Evolutionary conservation across 139 green algal species (phyloP), one percentile per base, ranked within the genome.

Genomic region (Chlorella sorokiniana): DNA sequence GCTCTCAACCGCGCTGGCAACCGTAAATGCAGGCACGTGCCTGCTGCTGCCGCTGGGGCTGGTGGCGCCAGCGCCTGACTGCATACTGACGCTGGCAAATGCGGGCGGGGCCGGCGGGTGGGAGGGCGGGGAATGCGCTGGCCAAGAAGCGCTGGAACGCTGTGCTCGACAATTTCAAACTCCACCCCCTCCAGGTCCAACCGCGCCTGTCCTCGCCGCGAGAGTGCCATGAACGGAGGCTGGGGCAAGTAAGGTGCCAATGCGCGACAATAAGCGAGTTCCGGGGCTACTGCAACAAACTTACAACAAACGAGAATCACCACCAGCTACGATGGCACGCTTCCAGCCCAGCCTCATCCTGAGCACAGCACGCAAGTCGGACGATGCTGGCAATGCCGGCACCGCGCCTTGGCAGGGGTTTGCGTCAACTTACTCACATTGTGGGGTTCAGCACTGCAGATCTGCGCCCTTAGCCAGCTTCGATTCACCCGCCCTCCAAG

Each of bases 11-110:
- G 78, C 79, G 42, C 71, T 79, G 45, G 79, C 84, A 23, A 88
- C 74, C 23, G 68, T 70, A 48, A 83, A 88, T 25, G 79, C 82
- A 14, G 74, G 73, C 41, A 68, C 73, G 7, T 33, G 27, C 61
- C 44, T 40, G 10, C 9, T 40, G 4, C 8, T 37, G 29, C 29
- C 31, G 70, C 70, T 62, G 48, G 33, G 7, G 33, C 52, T 37
- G 54, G 38, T 41, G 51, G n/a, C 44, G 81, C 75, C 62, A 41
- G 40, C 10, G n/a, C 16, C 37, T 65, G 65, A 11, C 48, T 68
- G 67, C 82, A 81, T 81, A 35, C 8, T 71, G 27, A 65, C 37
- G 73, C 82, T 86, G 54, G 82, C 82, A 76, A 86, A 82, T 0
- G 68, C 4, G 16, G 56, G 38, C 63, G 74, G 48, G 3, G 40